Conservation (phyloP, 805 yeast species). For the Ogataea siamensis region DNA sequence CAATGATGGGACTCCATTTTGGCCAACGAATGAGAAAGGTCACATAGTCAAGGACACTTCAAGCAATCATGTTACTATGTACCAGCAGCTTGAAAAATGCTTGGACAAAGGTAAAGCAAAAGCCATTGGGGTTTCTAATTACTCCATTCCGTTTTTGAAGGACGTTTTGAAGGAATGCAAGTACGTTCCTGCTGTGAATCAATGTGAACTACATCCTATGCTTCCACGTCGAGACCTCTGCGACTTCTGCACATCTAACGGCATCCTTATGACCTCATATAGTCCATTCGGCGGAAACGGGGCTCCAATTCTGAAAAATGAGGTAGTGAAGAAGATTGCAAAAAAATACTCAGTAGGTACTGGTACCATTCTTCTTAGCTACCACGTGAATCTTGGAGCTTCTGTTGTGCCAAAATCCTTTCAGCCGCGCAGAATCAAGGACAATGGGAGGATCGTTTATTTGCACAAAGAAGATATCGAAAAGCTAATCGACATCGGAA, state of each 20-base stretch:
- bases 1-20: constrained; percentile 19
- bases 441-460: constrained; percentile 33
- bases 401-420: constrained; percentile 39
- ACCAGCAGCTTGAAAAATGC: constrained; percentile 68
- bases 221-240: constrained; percentile 36
- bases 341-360: constrained; percentile 47
- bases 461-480: constrained; percentile 36
- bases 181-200: constrained; percentile 43
- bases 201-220: constrained; percentile 44
- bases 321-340: constrained; percentile 44
- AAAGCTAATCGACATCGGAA: constrained; percentile 15
- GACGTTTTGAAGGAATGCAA: constrained; percentile 35
- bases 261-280: constrained; percentile 38
- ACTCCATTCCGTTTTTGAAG: constrained; percentile 30
- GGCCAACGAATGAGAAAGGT: constrained; percentile 28
- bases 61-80: constrained; percentile 62
- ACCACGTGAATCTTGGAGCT: constrained; percentile 31
- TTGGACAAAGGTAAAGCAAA: constrained; percentile 46
- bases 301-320: constrained; percentile 38
- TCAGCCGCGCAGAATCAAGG: constrained; percentile 37
- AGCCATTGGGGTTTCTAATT: constrained; percentile 47
- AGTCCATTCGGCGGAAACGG: constrained; percentile 43
- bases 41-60: constrained; percentile 19
- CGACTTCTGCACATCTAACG: constrained; percentile 32
- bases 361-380: constrained; percentile 50